Evolutionary conservation across 148 eudicot species (phyloP).

Genomic region (Spergularia bocconei): DNA sequence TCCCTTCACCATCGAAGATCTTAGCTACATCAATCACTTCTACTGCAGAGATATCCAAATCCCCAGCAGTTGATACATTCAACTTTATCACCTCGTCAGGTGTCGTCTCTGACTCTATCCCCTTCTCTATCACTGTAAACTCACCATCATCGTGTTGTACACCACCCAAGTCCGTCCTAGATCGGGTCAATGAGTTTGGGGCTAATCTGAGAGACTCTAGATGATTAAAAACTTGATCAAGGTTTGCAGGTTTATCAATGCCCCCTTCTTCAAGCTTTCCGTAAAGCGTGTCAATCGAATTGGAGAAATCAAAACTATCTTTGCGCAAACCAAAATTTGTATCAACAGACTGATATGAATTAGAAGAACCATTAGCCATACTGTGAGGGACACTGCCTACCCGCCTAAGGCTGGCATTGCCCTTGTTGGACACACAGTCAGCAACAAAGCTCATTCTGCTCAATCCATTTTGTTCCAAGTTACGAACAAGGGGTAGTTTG

Average conservation of each 20-base stretch:
- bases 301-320: slow-evolving; percentile 36
- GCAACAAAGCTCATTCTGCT: slow-evolving; percentile 24
- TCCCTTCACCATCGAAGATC: slow-evolving; percentile 44
- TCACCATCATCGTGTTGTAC: slow-evolving; percentile 28
- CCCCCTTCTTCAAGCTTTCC: slow-evolving; percentile 50
- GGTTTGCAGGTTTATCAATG: slow-evolving; percentile 20
- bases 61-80: slow-evolving; percentile 23
- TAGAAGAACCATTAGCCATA: slow-evolving; percentile 29
- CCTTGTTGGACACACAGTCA: slow-evolving; percentile 30
- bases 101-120: slow-evolving; percentile 33
- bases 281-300: slow-evolving; percentile 39
- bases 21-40: slow-evolving; percentile 55
- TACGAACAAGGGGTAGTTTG: slow-evolving; percentile 30
- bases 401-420: slow-evolving; percentile 35
- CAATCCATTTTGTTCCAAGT: slow-evolving; percentile 27
- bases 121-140: slow-evolving; percentile 40
- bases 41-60: slow-evolving; percentile 30
- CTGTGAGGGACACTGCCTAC: slow-evolving; percentile 45
- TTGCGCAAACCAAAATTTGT: slow-evolving; percentile 27
- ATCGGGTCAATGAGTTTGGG: slow-evolving; percentile 14
- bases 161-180: slow-evolving; percentile 22
- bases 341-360: slow-evolving; percentile 36
- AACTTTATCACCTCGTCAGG: slow-evolving; percentile 21
- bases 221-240: slow-evolving; percentile 30
- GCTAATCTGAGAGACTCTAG: slow-evolving; percentile 22